Conservation (phyloP, 2,329 filamentous ascomycete species). For the Fusarium penzigii region DNA sequence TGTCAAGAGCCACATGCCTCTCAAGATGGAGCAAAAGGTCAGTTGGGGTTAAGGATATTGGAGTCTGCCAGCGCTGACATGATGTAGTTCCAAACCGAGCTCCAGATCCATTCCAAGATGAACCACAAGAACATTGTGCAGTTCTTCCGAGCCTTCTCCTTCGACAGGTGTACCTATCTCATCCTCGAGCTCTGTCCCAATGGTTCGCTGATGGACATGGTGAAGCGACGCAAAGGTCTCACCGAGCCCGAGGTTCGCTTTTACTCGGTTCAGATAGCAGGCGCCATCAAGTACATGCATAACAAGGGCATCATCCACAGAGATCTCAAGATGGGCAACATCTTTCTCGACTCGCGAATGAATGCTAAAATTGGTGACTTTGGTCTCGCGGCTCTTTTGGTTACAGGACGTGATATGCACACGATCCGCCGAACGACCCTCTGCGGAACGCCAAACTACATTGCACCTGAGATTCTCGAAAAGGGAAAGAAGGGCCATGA, state of each 20-base stretch:
- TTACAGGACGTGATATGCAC: slow-evolving; percentile 88
- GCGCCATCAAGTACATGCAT: slow-evolving; percentile 98
- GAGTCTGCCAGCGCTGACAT: slow-evolving; percentile 4
- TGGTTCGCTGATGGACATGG: slow-evolving; percentile 96
- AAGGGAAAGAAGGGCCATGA: slow-evolving; percentile 94
- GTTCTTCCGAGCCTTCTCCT: slow-evolving; percentile 92
- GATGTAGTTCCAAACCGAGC: slow-evolving; percentile 70
- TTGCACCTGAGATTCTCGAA: slow-evolving; percentile 93
- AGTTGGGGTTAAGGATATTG: slow-evolving; percentile 7
- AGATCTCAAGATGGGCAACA: slow-evolving; percentile 96
- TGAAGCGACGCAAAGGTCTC: slow-evolving; percentile 85
- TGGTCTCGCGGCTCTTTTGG: slow-evolving; percentile 85
- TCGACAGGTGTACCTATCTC: slow-evolving; percentile 85
- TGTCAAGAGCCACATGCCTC: slow-evolving; percentile 78
- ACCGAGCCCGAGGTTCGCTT: slow-evolving; percentile 93
- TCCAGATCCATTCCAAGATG: slow-evolving; percentile 99
- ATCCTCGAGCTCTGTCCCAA: slow-evolving; percentile 94
- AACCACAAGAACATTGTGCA: slow-evolving; percentile 93
- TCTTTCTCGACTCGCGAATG: slow-evolving; percentile 93
- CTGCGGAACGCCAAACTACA: slow-evolving; percentile 97
- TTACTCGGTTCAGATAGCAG: slow-evolving; percentile 92
- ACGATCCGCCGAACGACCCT: slow-evolving; percentile 85
- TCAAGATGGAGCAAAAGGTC: slow-evolving; percentile 84
- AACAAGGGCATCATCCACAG: slow-evolving; percentile 93
- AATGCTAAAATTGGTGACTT: slow-evolving; percentile 99